Base-by-base conservation (phyloP, 306 rosid species). In the Myrica gale region DNA sequence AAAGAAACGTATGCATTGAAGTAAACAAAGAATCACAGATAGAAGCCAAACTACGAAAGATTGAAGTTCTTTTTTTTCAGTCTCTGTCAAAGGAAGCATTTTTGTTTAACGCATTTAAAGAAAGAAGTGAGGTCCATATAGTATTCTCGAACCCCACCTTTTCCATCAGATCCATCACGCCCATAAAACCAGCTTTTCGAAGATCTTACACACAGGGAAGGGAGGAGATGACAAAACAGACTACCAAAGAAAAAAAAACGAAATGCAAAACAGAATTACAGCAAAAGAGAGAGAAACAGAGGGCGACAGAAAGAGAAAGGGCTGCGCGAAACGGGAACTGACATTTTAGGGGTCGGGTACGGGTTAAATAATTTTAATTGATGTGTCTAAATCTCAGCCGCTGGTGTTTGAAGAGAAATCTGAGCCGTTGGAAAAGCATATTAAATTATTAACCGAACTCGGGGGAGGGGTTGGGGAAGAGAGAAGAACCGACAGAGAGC, bases 101-200 rank as follows among this genome's bases (percentile, higher is more conserved):
- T 65, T 43, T 7, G 21, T 16, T 7, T 32, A 32, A 32, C 37
- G 37, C 37, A 12, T 39, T 2, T 15, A 32, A 66, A 9, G 15
- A 9, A 41, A 66, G 62, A 16, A 51, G 15, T 23, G 9, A 11
- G 1, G n/a, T 10, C 32, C 3, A 9, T 9, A 5, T 32, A 7
- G 26, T 17, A 5, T n/a, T 11, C 0, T 8, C 10, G 21, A 8
- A 44, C 47, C 44, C 15, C 52, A 86, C 92, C 88, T 79, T 88
- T 9, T 74, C 78, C 68, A 67, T 79, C 21, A 74, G 65, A 81
- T 86, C 86, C 92, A 87, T 88, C 51, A 71, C 79, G 45, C 67
- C 75, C 87, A 84, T 43, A 16, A 52, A 4, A 54, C 76, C 68
- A 72, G 62, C 80, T 52, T 32, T 5, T 15, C 3, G 2, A 54